Evolutionary conservation across 78 protist species (phyloP).

Genomic region (Reticulomyxa filosa): DNA sequence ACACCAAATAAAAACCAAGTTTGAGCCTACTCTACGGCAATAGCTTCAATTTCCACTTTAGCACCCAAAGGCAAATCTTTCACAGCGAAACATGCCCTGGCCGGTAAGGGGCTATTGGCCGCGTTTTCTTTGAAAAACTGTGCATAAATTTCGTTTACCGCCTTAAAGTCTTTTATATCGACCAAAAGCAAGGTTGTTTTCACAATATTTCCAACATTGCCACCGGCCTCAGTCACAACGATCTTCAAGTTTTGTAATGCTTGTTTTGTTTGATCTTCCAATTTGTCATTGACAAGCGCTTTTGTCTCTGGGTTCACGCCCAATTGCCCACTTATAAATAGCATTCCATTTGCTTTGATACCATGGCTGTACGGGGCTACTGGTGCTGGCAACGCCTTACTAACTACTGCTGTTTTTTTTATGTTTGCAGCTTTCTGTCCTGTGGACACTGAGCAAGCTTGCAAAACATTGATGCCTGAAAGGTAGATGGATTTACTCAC

Average conservation of each 20-base stretch:
- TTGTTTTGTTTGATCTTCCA: constrained; percentile 13
- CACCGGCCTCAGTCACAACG: constrained; percentile 40
- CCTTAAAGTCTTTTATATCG: constrained; percentile 46
- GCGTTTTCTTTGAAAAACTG: constrained; percentile 11
- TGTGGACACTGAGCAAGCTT: too few species aligned
- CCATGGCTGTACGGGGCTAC: constrained; percentile 43
- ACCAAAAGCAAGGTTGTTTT: constrained; percentile 38
- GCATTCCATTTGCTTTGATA: constrained; percentile 29
- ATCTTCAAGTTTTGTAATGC: constrained; percentile 36
- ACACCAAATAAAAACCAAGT: too few species aligned
- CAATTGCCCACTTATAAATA: constrained; percentile 43
- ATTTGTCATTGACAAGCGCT: background rate
- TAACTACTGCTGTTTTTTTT: too few species aligned
- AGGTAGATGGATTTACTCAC: too few species aligned
- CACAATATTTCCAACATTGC: constrained; percentile 33
- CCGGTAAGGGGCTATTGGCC: too few species aligned
- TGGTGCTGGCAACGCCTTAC: constrained; percentile 44
- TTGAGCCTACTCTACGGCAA: too few species aligned
- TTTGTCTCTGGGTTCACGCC: constrained; percentile 30
- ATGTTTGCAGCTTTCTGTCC: too few species aligned
- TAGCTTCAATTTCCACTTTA: constrained; percentile 13
- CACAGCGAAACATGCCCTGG: constrained; percentile 7
- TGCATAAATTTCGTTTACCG: constrained; percentile 45
- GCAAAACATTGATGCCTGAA: too few species aligned
- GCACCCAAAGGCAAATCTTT: constrained; percentile 18